Percentiles rank a stretch among this genome's conserved stretches.
Conservation (phyloP, 2,329 filamentous ascomycete genomes). For the Shiraia bambusicola region DNA sequence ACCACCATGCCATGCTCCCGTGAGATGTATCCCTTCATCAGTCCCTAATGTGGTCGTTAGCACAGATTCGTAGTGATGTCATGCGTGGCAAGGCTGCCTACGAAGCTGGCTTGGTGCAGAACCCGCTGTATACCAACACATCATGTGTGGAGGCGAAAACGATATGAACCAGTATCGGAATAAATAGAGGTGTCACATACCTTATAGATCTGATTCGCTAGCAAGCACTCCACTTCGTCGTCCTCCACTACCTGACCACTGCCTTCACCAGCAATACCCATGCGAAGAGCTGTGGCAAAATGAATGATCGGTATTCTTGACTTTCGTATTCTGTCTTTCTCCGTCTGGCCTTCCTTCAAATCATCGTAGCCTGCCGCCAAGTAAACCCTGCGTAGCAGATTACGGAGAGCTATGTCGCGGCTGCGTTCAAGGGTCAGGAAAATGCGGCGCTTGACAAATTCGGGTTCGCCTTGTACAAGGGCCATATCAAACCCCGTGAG, state of each 20-base stretch:
- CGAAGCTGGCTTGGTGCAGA: background rate
- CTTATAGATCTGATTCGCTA: constrained; percentile 99
- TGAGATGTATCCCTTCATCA: constrained; percentile 98
- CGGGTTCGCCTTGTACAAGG: constrained; percentile 78
- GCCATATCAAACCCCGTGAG: constrained; percentile 82
- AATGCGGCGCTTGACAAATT: constrained; percentile 89
- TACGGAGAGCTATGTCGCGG: constrained; percentile 87
- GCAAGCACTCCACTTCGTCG: constrained; percentile 92
- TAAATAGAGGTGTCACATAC: constrained; percentile 52
- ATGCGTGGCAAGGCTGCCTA: constrained; percentile 15
- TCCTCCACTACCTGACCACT: constrained; percentile 66
- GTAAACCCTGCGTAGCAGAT: constrained; percentile 89
- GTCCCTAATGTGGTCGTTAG: constrained; percentile 58
- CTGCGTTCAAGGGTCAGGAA: constrained; percentile 92
- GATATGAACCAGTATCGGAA: constrained; percentile 8
- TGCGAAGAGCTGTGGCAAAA: constrained; percentile 79
- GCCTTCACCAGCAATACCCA: constrained; percentile 62
- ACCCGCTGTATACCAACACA: constrained; percentile 1
- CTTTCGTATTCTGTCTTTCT: constrained; percentile 62
- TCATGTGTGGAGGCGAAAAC: constrained; percentile 5
- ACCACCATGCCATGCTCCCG: constrained; percentile 88
- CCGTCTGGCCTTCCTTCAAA: constrained; percentile 65
- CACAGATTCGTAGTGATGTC: constrained; percentile 2
- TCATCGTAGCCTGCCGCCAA: constrained; percentile 77
- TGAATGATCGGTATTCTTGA: constrained; percentile 81